Evolutionary conservation across 306 rosid species (phyloP), one percentile per base, ranked within the genome.

Genomic region (Casuarina equisetifolia): DNA sequence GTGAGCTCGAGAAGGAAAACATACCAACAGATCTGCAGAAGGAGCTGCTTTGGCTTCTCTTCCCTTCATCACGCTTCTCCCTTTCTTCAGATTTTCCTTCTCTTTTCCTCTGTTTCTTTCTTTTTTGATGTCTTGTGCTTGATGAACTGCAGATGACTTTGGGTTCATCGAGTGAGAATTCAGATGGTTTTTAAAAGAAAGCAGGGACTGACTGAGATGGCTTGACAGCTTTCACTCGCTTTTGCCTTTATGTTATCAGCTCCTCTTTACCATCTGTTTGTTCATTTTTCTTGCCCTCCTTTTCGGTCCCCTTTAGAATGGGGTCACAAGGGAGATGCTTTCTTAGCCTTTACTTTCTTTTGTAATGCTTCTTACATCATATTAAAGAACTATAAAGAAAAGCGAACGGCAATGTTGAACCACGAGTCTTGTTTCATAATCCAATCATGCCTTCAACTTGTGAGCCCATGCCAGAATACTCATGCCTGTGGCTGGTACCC

Each of bases 1-100:
- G 78, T 75, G 91, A 57, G 97, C 84, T 19, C 98, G 82, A 35
- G 97, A 86, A 54, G 98, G 98, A 51, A 95, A 95, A 77, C 98
- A 95, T 12, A 95, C 97, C 36, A 95, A 79, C 0, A 95, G 80
- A 86, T 95, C 97, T 12, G 98, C 80, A 9, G 98, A 87, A 32
- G 86, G 86, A 62, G 86, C 84, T 68, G 77, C 59, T 78, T 92
- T 95, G 59, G 84, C 57, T 20, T 86, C 89, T 87, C 90, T 88
- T 76, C 81, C 74, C 52, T 83, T 92, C 85, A 90, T 88, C 63
- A 16, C 72, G 51, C 2, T 12, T 25, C 39, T 49, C 10, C 20
- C 32, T 16, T 71, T 64, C 49, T 46, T 67, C 9, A 25, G 1
- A 5, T 58, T 58, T 25, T 2, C 16, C 38, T 57, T 57, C 63